Conservation (phyloP, 2,329 filamentous ascomycete species). For the Aureobasidium lini region DNA sequence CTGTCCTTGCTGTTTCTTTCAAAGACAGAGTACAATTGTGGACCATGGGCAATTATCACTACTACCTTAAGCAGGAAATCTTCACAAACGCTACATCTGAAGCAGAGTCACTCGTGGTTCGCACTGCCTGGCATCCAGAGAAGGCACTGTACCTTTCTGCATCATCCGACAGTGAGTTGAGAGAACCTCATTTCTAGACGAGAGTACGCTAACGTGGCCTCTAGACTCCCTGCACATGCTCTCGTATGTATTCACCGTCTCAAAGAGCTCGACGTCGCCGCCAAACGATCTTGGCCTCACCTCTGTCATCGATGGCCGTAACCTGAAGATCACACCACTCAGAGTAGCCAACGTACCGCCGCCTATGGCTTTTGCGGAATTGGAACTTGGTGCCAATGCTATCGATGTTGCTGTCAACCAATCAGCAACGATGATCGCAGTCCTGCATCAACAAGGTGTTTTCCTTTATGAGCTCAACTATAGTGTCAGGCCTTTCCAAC, state of each 20-base stretch:
- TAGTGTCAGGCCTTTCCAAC: slow-evolving; percentile 43
- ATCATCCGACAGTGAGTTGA: not conserved
- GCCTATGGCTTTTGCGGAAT: slow-evolving; percentile 79
- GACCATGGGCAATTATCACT: slow-evolving; percentile 97
- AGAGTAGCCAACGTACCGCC: slow-evolving; percentile 79
- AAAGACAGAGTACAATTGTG: slow-evolving; percentile 76
- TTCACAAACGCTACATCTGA: slow-evolving; percentile 18
- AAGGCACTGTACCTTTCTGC: slow-evolving; percentile 49
- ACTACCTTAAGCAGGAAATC: slow-evolving; percentile 93
- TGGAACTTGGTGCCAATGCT: slow-evolving; percentile 54
- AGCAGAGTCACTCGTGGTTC: slow-evolving; percentile 18
- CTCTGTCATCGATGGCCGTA: slow-evolving; percentile 76
- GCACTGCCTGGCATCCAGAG: slow-evolving; percentile 70
- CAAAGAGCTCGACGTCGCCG: slow-evolving; percentile 60
- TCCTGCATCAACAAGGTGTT: slow-evolving; percentile 61
- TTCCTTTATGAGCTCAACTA: slow-evolving; percentile 64
- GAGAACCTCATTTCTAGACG: not conserved
- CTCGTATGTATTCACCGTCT: slow-evolving; percentile 61
- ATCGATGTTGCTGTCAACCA: slow-evolving; percentile 69
- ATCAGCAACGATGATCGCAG: slow-evolving; percentile 58
- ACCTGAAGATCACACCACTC: slow-evolving; percentile 77
- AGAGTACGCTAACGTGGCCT: not conserved
- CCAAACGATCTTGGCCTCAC: slow-evolving; percentile 74
- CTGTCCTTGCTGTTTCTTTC: slow-evolving; percentile 75
- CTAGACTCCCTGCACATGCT: slow-evolving; percentile 25